phyloP scores from a whole-genome alignment of 345 rosid species.

The Boechera stricta region DNA sequence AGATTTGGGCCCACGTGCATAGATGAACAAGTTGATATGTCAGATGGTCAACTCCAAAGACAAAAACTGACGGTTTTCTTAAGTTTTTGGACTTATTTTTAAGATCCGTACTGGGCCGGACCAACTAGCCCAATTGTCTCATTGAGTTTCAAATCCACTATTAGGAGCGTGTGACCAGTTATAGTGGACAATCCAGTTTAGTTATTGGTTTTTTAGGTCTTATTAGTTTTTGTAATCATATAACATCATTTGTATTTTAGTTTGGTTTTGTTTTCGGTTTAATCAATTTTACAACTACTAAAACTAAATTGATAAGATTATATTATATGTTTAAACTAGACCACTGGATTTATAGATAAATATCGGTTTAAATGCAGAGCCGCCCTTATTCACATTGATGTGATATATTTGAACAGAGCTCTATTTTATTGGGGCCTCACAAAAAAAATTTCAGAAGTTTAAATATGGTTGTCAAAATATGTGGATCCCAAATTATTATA shows the following conservation, averaged over 20 bases:
- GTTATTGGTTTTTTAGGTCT: neutral
- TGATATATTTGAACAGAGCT: too few relatives aligned
- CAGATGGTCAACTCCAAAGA: conserved; percentile 51
- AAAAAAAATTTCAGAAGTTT: too few relatives aligned
- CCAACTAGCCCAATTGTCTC: conserved; percentile 15
- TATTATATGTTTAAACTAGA: neutral
- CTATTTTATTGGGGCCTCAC: too few relatives aligned
- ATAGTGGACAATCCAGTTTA: neutral
- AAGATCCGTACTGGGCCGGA: conserved; percentile 36
- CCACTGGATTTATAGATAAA: neutral
- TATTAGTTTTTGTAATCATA: too few relatives aligned
- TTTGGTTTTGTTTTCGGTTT: neutral
- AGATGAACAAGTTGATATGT: conserved; percentile 47
- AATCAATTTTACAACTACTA: neutral
- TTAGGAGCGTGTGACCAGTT: neutral
- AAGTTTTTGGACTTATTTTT: conserved; percentile 33
- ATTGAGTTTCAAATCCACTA: neutral
- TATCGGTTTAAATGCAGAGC: too few relatives aligned
- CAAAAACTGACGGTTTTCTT: conserved; percentile 39
- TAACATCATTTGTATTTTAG: too few relatives aligned
- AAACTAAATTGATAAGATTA: too few relatives aligned
- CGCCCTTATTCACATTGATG: too few relatives aligned
- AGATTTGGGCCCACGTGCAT: conserved; percentile 48
- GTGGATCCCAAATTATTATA: too few relatives aligned
- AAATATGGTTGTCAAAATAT: too few relatives aligned